phyloP scores from a whole-genome alignment of 805 yeast genomes.

The Wickerhamiella shivajii region DNA sequence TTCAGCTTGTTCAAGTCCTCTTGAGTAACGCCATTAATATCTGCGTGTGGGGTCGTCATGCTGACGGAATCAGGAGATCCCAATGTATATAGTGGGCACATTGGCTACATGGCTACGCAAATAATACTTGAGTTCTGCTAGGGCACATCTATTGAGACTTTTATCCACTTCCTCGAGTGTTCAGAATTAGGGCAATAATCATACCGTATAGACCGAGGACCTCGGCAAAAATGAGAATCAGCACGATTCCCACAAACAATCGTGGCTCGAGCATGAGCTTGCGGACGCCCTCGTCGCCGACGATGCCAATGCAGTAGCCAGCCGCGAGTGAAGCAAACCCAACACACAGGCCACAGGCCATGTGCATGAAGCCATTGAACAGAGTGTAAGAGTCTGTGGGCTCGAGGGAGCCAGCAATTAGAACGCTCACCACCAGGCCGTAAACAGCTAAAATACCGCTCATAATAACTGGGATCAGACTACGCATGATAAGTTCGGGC shows the following conservation, averaged over 20 bases:
- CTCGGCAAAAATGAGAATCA: constrained; percentile 81
- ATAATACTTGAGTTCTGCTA: too few species aligned
- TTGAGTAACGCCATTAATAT: constrained; percentile 4
- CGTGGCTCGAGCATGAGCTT: constrained; percentile 79
- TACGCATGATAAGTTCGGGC: constrained; percentile 90
- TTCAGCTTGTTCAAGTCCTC: constrained; percentile 6
- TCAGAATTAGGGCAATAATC: constrained; percentile 85
- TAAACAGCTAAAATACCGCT: constrained; percentile 94
- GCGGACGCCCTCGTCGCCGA: constrained; percentile 87
- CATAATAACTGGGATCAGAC: constrained; percentile 91
- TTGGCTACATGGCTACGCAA: too few species aligned
- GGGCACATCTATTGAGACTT: too few species aligned
- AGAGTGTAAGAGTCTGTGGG: constrained; percentile 71
- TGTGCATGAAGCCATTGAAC: constrained; percentile 95
- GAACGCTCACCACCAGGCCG: constrained; percentile 90
- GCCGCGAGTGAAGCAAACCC: constrained; percentile 95
- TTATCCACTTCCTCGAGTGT: constrained; percentile 33
- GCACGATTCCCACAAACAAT: constrained; percentile 76
- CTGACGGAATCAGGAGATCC: too few species aligned
- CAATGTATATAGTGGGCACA: too few species aligned
- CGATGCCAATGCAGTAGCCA: constrained; percentile 92
- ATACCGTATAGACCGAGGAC: constrained; percentile 85
- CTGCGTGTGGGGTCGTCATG: too few species aligned
- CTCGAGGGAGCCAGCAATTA: constrained; percentile 70
- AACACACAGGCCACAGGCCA: constrained; percentile 89